Percentiles rank a stretch among this genome's conserved stretches.
Conservation (phyloP, 192 early-diverging fungal genomes). For the Umbelopsis isabellina region DNA sequence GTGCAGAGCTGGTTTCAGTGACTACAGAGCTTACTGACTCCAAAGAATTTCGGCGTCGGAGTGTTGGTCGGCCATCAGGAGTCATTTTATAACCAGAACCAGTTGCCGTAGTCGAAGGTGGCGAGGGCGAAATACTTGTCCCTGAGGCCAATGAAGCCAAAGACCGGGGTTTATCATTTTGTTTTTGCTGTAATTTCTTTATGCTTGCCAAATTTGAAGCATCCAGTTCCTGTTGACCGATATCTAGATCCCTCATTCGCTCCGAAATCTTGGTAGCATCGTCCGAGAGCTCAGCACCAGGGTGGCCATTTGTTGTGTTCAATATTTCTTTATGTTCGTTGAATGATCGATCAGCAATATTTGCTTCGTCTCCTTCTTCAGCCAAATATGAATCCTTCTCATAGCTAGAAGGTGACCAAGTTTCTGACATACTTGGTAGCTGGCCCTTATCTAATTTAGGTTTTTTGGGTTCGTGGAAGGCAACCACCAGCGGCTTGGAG, state of each 20-base stretch:
- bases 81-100: conserved; percentile 4
- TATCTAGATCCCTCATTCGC: conserved; percentile 13
- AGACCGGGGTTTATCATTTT: conserved; percentile 5
- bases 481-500: conserved; percentile 88
- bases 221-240: background rate
- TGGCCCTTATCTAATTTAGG: conserved; percentile 48
- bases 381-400: background rate
- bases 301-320: background rate
- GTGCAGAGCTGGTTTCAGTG: conserved; percentile 32
- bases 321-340: background rate
- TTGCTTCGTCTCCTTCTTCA: background rate
- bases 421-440: background rate
- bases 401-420: background rate
- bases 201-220: background rate
- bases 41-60: conserved; percentile 35
- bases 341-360: background rate
- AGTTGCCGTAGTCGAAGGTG: background rate
- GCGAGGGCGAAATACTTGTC: conserved; percentile 13
- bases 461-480: conserved; percentile 92
- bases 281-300: background rate
- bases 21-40: conserved; percentile 36
- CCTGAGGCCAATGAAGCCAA: conserved; percentile 22
- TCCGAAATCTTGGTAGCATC: background rate
- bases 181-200: conserved; percentile 19
- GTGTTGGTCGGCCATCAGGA: conserved; percentile 15